Base-by-base conservation (phyloP, 1,284 basidiomycete species). In the Moesziomyces antarcticus region DNA sequence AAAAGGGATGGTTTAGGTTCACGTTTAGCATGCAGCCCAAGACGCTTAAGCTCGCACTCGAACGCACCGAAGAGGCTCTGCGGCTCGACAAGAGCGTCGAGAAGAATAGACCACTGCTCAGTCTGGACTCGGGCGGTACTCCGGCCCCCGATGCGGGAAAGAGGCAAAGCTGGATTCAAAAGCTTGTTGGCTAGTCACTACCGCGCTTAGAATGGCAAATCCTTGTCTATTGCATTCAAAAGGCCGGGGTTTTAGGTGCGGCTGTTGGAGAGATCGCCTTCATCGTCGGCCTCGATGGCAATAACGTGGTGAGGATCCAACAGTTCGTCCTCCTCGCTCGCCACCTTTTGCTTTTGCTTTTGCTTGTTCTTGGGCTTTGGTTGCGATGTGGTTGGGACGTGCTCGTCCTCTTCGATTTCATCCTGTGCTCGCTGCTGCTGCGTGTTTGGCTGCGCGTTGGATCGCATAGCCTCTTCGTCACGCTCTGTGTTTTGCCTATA, bases 401-500 rank as follows among this genome's bases (percentile, higher is more conserved):
- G 20, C 0, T 2, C 45, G 49, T 71, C 55, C 43, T 54, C 43
- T 27, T 70, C 67, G 3, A 60, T 35, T 57, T 61, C 54, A 4
- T 40, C 50, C 30, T 53, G 44, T 24, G 10, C 21, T 14, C 11
- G 21, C 25, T 33, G 40, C 8, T 20, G 21, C 30, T 16, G 5
- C 6, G 25, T 7, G 25, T 7, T 27, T 14, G 50, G 16, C 16
- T 14, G 1, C 42, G 8, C 16, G 5, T 56, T 52, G 18, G 24
- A 14, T 14, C 37, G 20, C 49, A 61, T 50, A 24, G 53, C 57
- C 35, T 73, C 72, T 24, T 79, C 61, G 37, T 85, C 83, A 10
- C 16, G 20, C 24, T 68, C 65, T 10, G 84, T 85, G 45, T 85
- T 68, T 3, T 75, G 49, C 8, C 74, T 69, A 53, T 81, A 85